phyloP scores from a whole-genome alignment of 805 yeast genomes.

The Lipomyces yamanashiensis region DNA sequence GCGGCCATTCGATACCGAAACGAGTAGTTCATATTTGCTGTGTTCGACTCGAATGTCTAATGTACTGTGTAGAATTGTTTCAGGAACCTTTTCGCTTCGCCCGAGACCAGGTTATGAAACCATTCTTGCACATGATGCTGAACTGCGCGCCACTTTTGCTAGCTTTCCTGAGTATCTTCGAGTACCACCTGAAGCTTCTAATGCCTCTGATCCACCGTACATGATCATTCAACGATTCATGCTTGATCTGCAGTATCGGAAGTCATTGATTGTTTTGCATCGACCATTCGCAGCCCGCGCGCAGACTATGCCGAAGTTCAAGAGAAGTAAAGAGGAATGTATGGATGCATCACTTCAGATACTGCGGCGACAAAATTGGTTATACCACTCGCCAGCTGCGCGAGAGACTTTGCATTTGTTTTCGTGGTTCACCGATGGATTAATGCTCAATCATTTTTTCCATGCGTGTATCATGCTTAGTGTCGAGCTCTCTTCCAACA shows the following conservation, averaged over 20 bases:
- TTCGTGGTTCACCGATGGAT: constrained; percentile 31
- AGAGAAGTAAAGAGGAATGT: constrained; percentile 34
- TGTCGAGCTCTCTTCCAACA: constrained; percentile 28
- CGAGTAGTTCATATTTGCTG: constrained; percentile 39
- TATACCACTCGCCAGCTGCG: constrained; percentile 31
- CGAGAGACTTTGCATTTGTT: constrained; percentile 19
- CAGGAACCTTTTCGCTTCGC: constrained; percentile 27
- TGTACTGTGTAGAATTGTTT: constrained; percentile 30
- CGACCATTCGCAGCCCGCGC: constrained; percentile 38
- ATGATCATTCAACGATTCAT: constrained; percentile 42
- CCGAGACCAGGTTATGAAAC: constrained; percentile 35
- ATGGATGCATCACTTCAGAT: constrained; percentile 35
- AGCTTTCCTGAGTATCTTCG: constrained; percentile 38
- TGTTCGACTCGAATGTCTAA: constrained; percentile 25
- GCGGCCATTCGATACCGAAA: constrained; percentile 30
- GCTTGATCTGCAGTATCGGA: constrained; percentile 42
- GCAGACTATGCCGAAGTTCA: constrained; percentile 17
- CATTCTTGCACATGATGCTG: constrained; percentile 39
- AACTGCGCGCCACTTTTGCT: constrained; percentile 39
- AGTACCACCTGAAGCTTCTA: constrained; percentile 35
- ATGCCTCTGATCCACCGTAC: constrained; percentile 38
- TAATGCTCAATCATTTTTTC: constrained; percentile 32
- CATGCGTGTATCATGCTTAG: constrained; percentile 36
- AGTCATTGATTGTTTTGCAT: constrained; percentile 42
- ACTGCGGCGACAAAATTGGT: constrained; percentile 34